A percentile compares a stretch with the other conserved stretches of the same genome.
These are phyloP conservation scores for Poronia punctata DNA, from an alignment of 495 filamentous ascomycete genomes.

Conservation along the genomic window DNA sequence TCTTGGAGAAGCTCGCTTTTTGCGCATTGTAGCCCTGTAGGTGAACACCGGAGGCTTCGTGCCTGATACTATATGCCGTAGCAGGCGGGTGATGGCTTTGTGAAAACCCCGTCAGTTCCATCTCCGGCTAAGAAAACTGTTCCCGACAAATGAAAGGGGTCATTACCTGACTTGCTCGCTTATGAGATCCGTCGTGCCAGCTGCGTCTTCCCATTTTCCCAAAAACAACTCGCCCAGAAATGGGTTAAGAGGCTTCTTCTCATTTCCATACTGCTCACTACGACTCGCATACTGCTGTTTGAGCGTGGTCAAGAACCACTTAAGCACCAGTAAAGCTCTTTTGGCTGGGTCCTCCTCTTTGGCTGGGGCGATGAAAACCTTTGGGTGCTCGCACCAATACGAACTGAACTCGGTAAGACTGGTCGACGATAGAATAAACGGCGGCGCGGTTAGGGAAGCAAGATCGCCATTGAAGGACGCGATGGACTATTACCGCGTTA, in stretches of 20 bases:
- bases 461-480: conserved; percentile 96
- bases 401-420: conserved; percentile 91
- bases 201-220: conserved; percentile 74
- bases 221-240: conserved; percentile 89
- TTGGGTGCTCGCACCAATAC: conserved; percentile 94
- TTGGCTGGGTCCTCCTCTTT: conserved; percentile 74
- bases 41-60: conserved; percentile 74
- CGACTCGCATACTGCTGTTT: conserved; percentile 91
- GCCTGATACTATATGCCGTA: conserved; percentile 88
- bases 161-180: conserved; percentile 61
- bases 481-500: conserved; percentile 58
- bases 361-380: conserved; percentile 78
- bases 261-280: conserved; percentile 84
- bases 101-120: conserved; percentile 28
- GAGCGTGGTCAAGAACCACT: conserved; percentile 95
- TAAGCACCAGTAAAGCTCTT: conserved; percentile 79
- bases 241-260: conserved; percentile 95
- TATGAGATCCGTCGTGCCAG: conserved; percentile 59
- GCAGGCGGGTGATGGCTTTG: conserved; percentile 94
- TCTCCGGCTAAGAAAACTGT: conserved; percentile 15
- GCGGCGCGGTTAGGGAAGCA: conserved; percentile 85
- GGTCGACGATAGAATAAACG: conserved; percentile 89
- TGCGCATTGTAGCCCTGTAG: conserved; percentile 97
- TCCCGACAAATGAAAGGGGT: too few species aligned
- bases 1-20: conserved; percentile 86